These are phyloP conservation scores for Ceratocystis lukuohia DNA, from an alignment of 2,329 filamentous ascomycete genomes.

Conservation along the genomic window DNA sequence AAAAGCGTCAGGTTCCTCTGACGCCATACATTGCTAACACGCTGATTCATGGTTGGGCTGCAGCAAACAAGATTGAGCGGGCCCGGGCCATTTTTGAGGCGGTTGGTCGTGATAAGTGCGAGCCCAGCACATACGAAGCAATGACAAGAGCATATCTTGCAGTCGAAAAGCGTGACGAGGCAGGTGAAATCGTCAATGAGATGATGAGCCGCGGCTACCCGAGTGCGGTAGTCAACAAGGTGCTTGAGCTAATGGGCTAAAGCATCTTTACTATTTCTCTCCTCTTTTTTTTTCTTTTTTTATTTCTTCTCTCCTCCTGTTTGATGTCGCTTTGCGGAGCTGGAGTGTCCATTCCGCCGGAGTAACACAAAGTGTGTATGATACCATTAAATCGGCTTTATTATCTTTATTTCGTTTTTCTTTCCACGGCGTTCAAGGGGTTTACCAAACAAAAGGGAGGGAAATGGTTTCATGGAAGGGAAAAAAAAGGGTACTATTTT, in stretches of 20 bases:
- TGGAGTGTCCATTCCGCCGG: neutral
- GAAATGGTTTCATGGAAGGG: slow-evolving; percentile 11
- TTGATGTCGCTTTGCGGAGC: neutral
- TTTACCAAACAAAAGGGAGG: slow-evolving; percentile 16
- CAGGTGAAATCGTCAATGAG: slow-evolving; percentile 70
- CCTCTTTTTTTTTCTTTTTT: neutral
- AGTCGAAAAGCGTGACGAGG: slow-evolving; percentile 63
- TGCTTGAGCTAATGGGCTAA: slow-evolving; percentile 67
- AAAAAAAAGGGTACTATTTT: slow-evolving; percentile 16
- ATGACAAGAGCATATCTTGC: slow-evolving; percentile 92
- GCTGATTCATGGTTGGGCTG: slow-evolving; percentile 90
- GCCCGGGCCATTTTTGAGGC: slow-evolving; percentile 65
- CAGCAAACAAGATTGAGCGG: slow-evolving; percentile 65
- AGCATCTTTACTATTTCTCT: neutral
- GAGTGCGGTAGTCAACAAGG: slow-evolving; percentile 81
- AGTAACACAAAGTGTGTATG: slow-evolving; percentile 3
- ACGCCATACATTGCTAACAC: slow-evolving; percentile 98
- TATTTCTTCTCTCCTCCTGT: slow-evolving; percentile 3
- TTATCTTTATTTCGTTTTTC: slow-evolving; percentile 10
- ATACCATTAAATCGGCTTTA: slow-evolving; percentile 11
- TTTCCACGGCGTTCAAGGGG: slow-evolving; percentile 16
- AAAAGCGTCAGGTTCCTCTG: slow-evolving; percentile 58
- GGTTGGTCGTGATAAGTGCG: slow-evolving; percentile 65
- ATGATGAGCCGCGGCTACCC: slow-evolving; percentile 87
- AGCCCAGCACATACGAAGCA: slow-evolving; percentile 96